These are phyloP conservation scores for Podila minutissima DNA, from an alignment of 192 early-diverging fungal genomes.

Conservation along the genomic window DNA sequence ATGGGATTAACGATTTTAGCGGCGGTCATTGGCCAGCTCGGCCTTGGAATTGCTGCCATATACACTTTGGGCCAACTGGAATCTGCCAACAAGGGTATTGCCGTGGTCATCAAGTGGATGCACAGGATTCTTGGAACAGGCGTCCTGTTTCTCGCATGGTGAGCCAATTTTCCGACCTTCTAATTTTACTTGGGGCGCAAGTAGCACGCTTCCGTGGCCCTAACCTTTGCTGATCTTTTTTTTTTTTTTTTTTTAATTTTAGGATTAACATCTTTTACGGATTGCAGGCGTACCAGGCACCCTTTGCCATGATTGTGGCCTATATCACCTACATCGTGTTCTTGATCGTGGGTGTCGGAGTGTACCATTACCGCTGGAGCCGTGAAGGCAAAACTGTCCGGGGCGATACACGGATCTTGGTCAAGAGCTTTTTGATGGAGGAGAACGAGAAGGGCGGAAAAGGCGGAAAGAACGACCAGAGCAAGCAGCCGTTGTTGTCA, in stretches of 20 bases:
- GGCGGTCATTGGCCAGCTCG: constrained; percentile 11
- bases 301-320: neutral
- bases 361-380: neutral
- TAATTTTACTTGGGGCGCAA: no score
- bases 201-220: no score
- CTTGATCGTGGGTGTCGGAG: neutral
- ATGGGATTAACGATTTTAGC: constrained; percentile 11
- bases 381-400: neutral
- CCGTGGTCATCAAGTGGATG: constrained; percentile 10
- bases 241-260: neutral
- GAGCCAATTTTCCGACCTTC: neutral
- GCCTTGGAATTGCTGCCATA: constrained; percentile 6
- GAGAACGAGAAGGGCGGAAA: neutral
- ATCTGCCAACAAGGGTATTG: constrained; percentile 16
- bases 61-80: neutral
- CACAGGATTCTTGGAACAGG: constrained; percentile 7
- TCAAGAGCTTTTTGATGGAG: constrained; percentile 3
- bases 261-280: neutral
- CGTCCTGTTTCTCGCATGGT: constrained; percentile 11
- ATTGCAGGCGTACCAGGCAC: neutral
- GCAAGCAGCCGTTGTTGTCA: no score
- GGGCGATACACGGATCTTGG: neutral
- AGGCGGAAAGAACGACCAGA: neutral
- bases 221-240: neutral
- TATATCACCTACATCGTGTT: neutral